A percentile compares a stretch with the other conserved stretches of the same genome.
These are phyloP conservation scores for Fraxinus cuspidata DNA, from an alignment of 257 asterid genomes.

Conservation along the genomic window DNA sequence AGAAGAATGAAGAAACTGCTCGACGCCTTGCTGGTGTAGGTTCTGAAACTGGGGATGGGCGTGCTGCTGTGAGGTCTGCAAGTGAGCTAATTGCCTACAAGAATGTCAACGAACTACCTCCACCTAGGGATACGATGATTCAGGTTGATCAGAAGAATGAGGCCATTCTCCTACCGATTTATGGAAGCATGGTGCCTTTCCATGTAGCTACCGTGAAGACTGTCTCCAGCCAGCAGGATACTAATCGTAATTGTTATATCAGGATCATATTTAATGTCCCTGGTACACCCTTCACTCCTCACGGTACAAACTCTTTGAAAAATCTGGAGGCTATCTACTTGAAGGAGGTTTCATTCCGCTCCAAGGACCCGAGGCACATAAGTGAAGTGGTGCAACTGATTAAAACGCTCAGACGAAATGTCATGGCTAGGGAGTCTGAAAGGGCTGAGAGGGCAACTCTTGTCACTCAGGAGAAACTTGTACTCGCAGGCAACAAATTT, in stretches of 20 bases:
- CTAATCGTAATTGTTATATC: slow-evolving; percentile 60
- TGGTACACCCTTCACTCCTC: slow-evolving; percentile 68
- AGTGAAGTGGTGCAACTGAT: slow-evolving; percentile 69
- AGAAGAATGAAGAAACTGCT: slow-evolving; percentile 73
- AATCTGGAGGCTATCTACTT: slow-evolving; percentile 55
- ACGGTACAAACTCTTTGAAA: slow-evolving; percentile 56
- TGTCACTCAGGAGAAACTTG: slow-evolving; percentile 68
- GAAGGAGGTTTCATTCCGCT: slow-evolving; percentile 68
- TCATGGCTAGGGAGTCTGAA: slow-evolving; percentile 75
- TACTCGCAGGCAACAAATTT: slow-evolving; percentile 58
- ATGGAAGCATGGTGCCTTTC: slow-evolving; percentile 73
- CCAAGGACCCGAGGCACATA: slow-evolving; percentile 73
- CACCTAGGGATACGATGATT: slow-evolving; percentile 63
- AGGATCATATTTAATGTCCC: slow-evolving; percentile 73
- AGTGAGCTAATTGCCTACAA: slow-evolving; percentile 61
- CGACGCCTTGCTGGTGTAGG: slow-evolving; percentile 68
- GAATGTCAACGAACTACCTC: slow-evolving; percentile 66
- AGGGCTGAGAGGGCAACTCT: slow-evolving; percentile 79
- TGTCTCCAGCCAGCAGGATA: slow-evolving; percentile 73
- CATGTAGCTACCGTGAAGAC: slow-evolving; percentile 68
- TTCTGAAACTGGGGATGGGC: slow-evolving; percentile 40
- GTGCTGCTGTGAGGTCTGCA: slow-evolving; percentile 36
- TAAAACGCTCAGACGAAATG: slow-evolving; percentile 61
- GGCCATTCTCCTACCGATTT: slow-evolving; percentile 63
- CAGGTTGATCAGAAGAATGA: slow-evolving; percentile 75